These are phyloP conservation scores for Pycnococcus provasolii DNA, from an alignment of 139 green algal species.

Conservation along the genomic window DNA sequence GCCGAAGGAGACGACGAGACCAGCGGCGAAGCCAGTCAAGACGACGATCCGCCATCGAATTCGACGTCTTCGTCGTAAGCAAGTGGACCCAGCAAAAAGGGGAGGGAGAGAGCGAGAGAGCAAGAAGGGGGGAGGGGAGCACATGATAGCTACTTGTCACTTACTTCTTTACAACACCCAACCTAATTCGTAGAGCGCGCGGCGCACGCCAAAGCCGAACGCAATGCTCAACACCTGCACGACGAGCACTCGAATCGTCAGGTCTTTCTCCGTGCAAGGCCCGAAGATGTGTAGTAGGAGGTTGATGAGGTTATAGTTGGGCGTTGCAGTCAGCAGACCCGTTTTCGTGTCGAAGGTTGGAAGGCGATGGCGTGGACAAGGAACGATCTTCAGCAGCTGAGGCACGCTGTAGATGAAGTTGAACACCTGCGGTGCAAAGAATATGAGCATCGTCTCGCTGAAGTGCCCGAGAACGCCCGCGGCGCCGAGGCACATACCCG, in stretches of 20 bases:
- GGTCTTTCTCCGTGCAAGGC: constrained; percentile 56
- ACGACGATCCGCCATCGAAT: too few relatives aligned
- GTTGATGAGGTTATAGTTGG: constrained; percentile 95
- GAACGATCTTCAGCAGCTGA: constrained; percentile 92
- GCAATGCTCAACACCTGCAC: constrained; percentile 47
- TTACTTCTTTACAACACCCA: too few relatives aligned
- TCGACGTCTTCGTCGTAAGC: too few relatives aligned
- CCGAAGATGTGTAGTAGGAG: constrained; percentile 72
- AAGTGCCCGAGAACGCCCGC: constrained; percentile 95
- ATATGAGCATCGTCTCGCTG: constrained; percentile 89
- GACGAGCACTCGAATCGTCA: constrained; percentile 72
- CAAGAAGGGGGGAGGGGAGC: too few relatives aligned
- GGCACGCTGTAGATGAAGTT: constrained; percentile 96
- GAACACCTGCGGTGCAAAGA: constrained; percentile 86
- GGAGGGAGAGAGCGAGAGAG: too few relatives aligned
- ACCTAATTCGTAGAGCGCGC: too few relatives aligned
- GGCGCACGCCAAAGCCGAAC: background rate
- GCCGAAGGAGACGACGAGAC: too few relatives aligned
- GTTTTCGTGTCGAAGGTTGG: constrained; percentile 73
- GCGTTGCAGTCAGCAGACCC: constrained; percentile 55
- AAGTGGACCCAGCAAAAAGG: too few relatives aligned
- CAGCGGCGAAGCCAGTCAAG: too few relatives aligned
- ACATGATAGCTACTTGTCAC: too few relatives aligned
- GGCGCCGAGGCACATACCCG: constrained; percentile 92
- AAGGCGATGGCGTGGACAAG: constrained; percentile 84